A percentile compares a stretch with the other conserved stretches of the same genome.
These are phyloP conservation scores for Brassica incana DNA, from an alignment of 345 rosid species.

Conservation along the genomic window DNA sequence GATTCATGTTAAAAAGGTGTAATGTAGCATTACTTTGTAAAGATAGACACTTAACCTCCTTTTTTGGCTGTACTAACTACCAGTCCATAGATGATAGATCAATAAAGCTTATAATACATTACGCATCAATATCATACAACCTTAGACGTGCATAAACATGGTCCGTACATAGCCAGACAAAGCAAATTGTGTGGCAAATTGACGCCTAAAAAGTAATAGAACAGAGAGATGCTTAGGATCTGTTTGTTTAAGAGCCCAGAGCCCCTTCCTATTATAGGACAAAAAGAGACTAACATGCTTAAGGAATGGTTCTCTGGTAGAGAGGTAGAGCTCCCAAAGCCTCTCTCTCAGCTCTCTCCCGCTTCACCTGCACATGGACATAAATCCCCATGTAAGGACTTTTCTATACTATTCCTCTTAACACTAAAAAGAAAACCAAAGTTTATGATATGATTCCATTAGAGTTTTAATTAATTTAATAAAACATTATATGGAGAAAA, in stretches of 20 bases:
- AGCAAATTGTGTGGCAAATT: neutral
- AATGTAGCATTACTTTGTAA: neutral
- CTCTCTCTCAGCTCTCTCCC: constrained; percentile 79
- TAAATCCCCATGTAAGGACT: neutral
- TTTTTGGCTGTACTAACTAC: neutral
- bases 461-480: neutral
- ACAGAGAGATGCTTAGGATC: neutral
- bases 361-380: constrained; percentile 56
- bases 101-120: neutral
- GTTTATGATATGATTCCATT: neutral
- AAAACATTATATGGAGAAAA: neutral
- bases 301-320: constrained; percentile 83
- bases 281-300: constrained; percentile 26
- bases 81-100: neutral
- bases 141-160: neutral
- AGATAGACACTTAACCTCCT: neutral
- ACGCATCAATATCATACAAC: neutral
- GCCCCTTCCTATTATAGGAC: neutral
- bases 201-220: neutral
- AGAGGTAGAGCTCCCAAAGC: constrained; percentile 91
- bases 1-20: constrained; percentile 32
- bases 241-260: neutral
- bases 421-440: neutral
- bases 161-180: neutral
- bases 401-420: neutral